phyloP scores from a whole-genome alignment of 2,329 filamentous ascomycete genomes.

The Ceratocystis harringtonii region DNA sequence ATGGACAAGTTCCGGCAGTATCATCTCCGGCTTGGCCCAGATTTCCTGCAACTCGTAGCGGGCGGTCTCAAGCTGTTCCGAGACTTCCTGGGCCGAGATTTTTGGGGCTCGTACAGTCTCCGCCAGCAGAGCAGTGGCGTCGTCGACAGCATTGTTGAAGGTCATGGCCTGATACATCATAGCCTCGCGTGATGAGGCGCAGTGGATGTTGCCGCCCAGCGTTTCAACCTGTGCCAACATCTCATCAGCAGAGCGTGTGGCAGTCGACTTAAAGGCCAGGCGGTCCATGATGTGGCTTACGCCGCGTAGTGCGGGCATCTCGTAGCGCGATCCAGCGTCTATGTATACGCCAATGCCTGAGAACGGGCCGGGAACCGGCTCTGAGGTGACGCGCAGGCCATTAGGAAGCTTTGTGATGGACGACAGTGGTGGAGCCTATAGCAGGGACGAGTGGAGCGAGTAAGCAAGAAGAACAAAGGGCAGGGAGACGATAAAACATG shows the following conservation, averaged over 20 bases:
- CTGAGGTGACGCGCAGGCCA: slow-evolving; percentile 85
- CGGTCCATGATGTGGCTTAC: slow-evolving; percentile 95
- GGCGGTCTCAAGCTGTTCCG: slow-evolving; percentile 75
- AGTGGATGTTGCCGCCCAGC: slow-evolving; percentile 90
- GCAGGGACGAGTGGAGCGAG: not conserved
- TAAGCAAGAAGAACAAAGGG: not conserved
- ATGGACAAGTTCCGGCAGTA: slow-evolving; percentile 86
- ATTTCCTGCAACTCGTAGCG: slow-evolving; percentile 95
- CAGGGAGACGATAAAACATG: not conserved
- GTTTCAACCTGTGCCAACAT: slow-evolving; percentile 81
- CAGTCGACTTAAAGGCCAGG: slow-evolving; percentile 83
- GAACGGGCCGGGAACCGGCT: slow-evolving; percentile 87
- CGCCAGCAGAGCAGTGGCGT: slow-evolving; percentile 68
- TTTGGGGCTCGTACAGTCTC: slow-evolving; percentile 81
- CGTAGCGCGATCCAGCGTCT: slow-evolving; percentile 87
- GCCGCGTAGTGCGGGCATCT: slow-evolving; percentile 69
- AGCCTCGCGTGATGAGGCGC: slow-evolving; percentile 83
- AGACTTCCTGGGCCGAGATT: slow-evolving; percentile 75
- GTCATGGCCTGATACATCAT: slow-evolving; percentile 98
- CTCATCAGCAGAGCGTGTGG: slow-evolving; percentile 54
- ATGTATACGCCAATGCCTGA: slow-evolving; percentile 91
- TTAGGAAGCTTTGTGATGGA: slow-evolving; percentile 75
- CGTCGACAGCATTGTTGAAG: slow-evolving; percentile 83
- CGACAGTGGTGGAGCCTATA: slow-evolving; percentile 64
- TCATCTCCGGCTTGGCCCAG: slow-evolving; percentile 92